Base-by-base conservation (phyloP, 2,329 filamentous ascomycete species). In the Colletotrichum kahawae region DNA sequence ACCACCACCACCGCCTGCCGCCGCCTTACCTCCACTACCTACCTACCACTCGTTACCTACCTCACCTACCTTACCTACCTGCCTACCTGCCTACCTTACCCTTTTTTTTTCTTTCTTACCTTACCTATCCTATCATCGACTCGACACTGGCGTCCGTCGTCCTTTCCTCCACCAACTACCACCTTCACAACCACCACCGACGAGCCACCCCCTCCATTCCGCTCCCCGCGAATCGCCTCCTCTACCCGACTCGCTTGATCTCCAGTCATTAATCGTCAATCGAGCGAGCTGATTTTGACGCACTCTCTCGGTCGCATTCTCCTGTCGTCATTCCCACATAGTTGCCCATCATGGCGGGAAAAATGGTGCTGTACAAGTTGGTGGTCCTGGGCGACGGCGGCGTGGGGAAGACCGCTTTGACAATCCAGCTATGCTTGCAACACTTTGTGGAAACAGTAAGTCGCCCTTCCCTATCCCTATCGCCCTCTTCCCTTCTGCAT, bases 351-450 rank as follows among this genome's bases (percentile, higher is more conserved):
- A 97, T 97, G 95, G 93, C 95, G 87, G 94, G 94, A 82, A 96
- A 96, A 90, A 97, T 97, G 95, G 96, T 95, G 83, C 88, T 98
- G 84, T 97, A 98, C 89, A 98, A 98, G 88, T 87, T 98, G 90
- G 95, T 98, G 91, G 95, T 98, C 87, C 89, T 98, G 78, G 96
- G 95, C 81, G 95, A 98, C 84, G 95, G 95, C 87, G 95, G 95
- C 86, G 95, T 98, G 77, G 95, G 95, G 80, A 98, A 98, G 87
- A 98, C 95, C 67, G 95, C 95, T 81, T 89, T 98, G 83, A 98
- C 95, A 74, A 98, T 98, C 83, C 95, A 99, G 92, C 90, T 99
- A 81, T 98, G 97, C 85, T 88, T 98, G 82, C 97, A 98, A 86
- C 97, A 99, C 86, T 99, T 99, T 84, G 96, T 98, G 81, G 96